Evolutionary conservation across 2,329 filamentous ascomycete genomes (phyloP).

Genomic region (Ophiostoma sp.): DNA sequence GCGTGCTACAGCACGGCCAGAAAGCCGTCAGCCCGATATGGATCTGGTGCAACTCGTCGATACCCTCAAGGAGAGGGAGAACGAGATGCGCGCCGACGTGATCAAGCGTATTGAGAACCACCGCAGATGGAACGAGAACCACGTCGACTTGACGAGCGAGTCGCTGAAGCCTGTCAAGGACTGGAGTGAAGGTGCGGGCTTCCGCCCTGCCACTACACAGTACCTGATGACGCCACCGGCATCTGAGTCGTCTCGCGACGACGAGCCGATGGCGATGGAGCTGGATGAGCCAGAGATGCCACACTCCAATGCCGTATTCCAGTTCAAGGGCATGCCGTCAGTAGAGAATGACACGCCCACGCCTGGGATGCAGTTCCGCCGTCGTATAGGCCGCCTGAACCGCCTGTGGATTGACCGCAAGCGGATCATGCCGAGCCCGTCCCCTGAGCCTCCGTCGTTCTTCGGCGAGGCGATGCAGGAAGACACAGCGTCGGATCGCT

Average conservation of each 20-base stretch:
- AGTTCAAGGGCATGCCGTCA: slow-evolving; percentile 40
- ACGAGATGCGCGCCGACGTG: slow-evolving; percentile 73
- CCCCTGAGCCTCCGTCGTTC: slow-evolving; percentile 33
- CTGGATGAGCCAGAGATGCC: slow-evolving; percentile 42
- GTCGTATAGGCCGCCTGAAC: slow-evolving; percentile 77
- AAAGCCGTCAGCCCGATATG: slow-evolving; percentile 64
- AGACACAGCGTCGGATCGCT: slow-evolving; percentile 54
- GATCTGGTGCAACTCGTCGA: slow-evolving; percentile 75
- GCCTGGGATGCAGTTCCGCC: slow-evolving; percentile 62
- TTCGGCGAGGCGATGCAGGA: slow-evolving; percentile 17
- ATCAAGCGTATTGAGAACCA: slow-evolving; percentile 84
- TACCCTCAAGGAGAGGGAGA: slow-evolving; percentile 72
- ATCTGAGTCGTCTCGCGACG: slow-evolving; percentile 42
- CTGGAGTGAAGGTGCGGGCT: slow-evolving; percentile 54
- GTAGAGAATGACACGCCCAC: slow-evolving; percentile 24
- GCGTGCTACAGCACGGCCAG: slow-evolving; percentile 63
- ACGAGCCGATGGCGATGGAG: slow-evolving; percentile 43
- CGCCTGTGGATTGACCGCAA: slow-evolving; percentile 84
- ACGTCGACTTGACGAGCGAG: slow-evolving; percentile 79
- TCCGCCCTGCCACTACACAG: slow-evolving; percentile 66
- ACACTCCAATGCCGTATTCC: slow-evolving; percentile 37
- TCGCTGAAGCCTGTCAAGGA: slow-evolving; percentile 76
- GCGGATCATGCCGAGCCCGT: slow-evolving; percentile 50
- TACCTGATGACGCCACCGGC: slow-evolving; percentile 63
- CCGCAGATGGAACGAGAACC: slow-evolving; percentile 83